Base-by-base conservation (phyloP, 352 stramenopile genomes). In the Phytophthora pinifolia region DNA sequence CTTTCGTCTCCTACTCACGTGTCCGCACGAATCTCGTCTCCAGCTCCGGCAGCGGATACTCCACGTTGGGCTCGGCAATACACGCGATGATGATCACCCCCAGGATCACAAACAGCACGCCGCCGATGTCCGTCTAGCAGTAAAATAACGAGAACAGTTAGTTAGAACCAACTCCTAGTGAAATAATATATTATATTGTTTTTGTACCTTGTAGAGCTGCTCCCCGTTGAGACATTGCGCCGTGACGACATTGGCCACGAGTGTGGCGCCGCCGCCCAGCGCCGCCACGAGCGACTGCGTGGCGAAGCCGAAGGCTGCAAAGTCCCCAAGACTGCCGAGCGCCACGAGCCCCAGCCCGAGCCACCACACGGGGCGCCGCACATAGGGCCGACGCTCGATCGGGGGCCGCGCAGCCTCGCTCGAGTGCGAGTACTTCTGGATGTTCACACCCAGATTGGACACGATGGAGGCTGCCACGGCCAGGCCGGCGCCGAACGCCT, bases 401-500 rank as follows among this genome's bases (percentile, higher is more conserved):
- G 59, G 52, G 4, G 82, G 75, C 25, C 62, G 54, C 37, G 55
- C 44, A 8, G 75, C 59, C 49, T 96, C 86, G 13, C 63, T 62
- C 5, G 70, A 72, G 62, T 96, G 87, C 37, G 82, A 94, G 59
- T 87, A 93, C 68, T 96, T 96, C 57, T 96, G 85, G 27, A 95
- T 79, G 55, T 96, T 96, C 29, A 96, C 84, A 52, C 89, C 89
- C 22, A 97, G 59, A 47, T 97, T 97, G 27, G 84, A 94, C 35
- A 96, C 52, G 31, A 96, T 60, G 41, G 86, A 95, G 10, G 83
- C 79, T 30, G 81, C 73, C 17, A 96, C 82, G 13, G 82, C 82
- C 51, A 97, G 65, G 38, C 62, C 67, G 25, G 86, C 88, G 46
- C 88, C 88, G 35, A 95, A 87, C n/a, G 80, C 74, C 69, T 94